Conservation (phyloP, 2,329 filamentous ascomycete genomes). For the Cryphonectria radicalis region DNA sequence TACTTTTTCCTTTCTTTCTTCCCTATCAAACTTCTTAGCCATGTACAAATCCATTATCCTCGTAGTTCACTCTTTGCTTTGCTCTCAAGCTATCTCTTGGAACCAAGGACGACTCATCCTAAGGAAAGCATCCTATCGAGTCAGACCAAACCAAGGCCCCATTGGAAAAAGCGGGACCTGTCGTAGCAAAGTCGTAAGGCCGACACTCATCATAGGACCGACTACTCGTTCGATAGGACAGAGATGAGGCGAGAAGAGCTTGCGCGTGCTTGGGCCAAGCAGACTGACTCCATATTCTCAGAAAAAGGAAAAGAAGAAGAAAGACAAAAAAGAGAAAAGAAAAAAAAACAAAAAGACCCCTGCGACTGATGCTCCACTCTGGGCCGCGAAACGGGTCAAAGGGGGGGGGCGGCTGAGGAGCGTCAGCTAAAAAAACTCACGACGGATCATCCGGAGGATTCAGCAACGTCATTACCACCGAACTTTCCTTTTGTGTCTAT, state of each 20-base stretch:
- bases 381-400: neutral
- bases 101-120: neutral
- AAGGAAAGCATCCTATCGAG: neutral
- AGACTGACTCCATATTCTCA: neutral
- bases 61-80: neutral
- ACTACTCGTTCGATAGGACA: neutral
- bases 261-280: neutral
- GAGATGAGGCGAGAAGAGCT: no score
- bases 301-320: no score
- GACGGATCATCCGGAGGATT: neutral
- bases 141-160: neutral
- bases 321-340: no score
- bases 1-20: neutral
- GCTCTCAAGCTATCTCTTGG: neutral
- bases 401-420: neutral
- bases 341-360: neutral
- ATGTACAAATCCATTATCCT: neutral
- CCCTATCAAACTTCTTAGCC: neutral
- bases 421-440: neutral
- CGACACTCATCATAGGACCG: neutral
- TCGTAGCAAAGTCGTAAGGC: neutral
- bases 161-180: neutral
- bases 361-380: neutral
- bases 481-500: neutral
- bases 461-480: neutral